Percentiles rank a stretch among this genome's conserved stretches.
Evolutionary conservation across 768 basidiomycete species (phyloP).

Genomic region (Boletus barrowsii): DNA sequence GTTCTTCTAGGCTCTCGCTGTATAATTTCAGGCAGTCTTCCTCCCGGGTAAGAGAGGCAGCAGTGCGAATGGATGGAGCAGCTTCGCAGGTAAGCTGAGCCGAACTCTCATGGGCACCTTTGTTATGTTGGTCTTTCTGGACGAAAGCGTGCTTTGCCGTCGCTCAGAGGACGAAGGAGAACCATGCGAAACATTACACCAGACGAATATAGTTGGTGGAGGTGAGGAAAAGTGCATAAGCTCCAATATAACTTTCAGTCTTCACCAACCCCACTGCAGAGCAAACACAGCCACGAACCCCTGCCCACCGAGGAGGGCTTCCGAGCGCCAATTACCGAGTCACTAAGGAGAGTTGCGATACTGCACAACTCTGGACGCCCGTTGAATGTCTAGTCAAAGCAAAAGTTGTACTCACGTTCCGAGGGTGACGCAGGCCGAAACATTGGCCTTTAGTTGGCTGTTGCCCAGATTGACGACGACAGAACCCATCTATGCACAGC

Average conservation of each 20-base stretch:
- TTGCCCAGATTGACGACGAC: constrained; percentile 79
- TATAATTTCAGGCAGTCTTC: constrained; percentile 71
- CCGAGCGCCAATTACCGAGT: constrained; percentile 77
- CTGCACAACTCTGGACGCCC: constrained; percentile 64
- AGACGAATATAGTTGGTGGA: no score
- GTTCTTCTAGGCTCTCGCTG: constrained; percentile 66
- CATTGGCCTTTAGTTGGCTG: constrained; percentile 85
- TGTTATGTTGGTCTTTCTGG: constrained; percentile 81
- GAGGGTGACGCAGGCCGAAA: constrained; percentile 82
- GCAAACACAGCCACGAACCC: constrained; percentile 11
- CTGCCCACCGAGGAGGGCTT: constrained; percentile 81
- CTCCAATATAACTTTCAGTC: constrained; percentile 21
- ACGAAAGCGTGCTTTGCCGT: constrained; percentile 68
- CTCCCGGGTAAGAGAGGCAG: constrained; percentile 85
- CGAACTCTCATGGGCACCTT: constrained; percentile 71
- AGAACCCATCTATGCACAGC: constrained; percentile 59
- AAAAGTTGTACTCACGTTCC: constrained; percentile 56
- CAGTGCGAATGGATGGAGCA: constrained; percentile 85
- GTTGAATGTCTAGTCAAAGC: background rate
- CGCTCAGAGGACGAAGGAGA: constrained; percentile 4
- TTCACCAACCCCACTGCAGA: background rate
- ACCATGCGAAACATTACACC: no score
- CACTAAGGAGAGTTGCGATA: constrained; percentile 65
- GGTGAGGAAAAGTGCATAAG: no score
- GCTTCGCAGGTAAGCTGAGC: constrained; percentile 93